phyloP scores from a whole-genome alignment of 805 yeast genomes.

The Kuraishia floccosa region DNA sequence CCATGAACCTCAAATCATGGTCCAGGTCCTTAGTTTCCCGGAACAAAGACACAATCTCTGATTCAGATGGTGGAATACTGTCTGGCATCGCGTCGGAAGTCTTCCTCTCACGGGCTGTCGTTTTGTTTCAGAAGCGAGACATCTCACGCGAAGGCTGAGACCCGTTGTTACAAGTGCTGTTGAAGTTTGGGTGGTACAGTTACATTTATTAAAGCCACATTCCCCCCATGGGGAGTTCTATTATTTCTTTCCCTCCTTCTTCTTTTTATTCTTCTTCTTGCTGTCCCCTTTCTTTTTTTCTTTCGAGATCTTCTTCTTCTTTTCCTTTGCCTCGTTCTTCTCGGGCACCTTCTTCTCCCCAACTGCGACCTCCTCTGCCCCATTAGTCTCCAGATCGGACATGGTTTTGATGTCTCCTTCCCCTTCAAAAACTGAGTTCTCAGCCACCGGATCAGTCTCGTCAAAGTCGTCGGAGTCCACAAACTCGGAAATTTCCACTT shows the following conservation, averaged over 20 bases:
- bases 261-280: conserved; percentile 1
- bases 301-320: conserved; percentile 1
- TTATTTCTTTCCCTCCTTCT: conserved; percentile 1
- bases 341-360: conserved; percentile 5
- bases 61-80: no score
- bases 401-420: no score
- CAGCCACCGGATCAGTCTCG: conserved; percentile 5
- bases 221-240: background rate
- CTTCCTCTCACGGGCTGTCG: no score
- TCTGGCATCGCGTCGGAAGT: no score
- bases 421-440: no score
- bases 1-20: conserved; percentile 81
- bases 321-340: conserved; percentile 1
- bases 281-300: conserved; percentile 2
- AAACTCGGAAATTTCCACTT: conserved; percentile 28
- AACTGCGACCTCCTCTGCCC: no score
- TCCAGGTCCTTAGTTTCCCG: conserved; percentile 50
- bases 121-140: no score
- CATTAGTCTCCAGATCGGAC: no score
- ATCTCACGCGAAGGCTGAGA: no score
- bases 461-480: conserved; percentile 16
- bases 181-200: conserved; percentile 2
- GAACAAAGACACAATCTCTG: no score
- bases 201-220: background rate
- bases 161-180: no score